Evolutionary conservation across 1,284 basidiomycete species (phyloP).

Genomic region (Microstroma glucosiphilum): DNA sequence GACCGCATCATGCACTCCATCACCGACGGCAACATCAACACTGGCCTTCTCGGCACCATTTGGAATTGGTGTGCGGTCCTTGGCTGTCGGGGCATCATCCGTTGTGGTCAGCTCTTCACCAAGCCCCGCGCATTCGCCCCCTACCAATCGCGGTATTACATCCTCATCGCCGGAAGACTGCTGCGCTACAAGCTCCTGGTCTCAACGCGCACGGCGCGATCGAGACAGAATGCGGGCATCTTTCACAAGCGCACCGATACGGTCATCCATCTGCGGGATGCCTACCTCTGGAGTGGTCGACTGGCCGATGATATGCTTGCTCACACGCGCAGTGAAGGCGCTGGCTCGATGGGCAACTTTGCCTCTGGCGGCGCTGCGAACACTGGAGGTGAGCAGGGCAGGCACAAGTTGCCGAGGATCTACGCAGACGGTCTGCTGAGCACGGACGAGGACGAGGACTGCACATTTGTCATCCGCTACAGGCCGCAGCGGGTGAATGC

Average conservation of each 20-base stretch:
- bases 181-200: slow-evolving; percentile 40
- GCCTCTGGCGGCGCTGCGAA: not conserved
- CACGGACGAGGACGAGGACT: slow-evolving; percentile 47
- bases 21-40: slow-evolving; percentile 42
- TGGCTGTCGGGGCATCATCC: slow-evolving; percentile 66
- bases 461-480: slow-evolving; percentile 47
- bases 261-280: slow-evolving; percentile 44
- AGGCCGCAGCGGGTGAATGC: slow-evolving; percentile 27
- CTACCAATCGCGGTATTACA: slow-evolving; percentile 35
- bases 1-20: not conserved
- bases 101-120: slow-evolving; percentile 65
- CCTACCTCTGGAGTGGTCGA: slow-evolving; percentile 46
- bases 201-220: slow-evolving; percentile 35
- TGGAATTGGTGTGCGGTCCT: slow-evolving; percentile 76
- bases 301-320: slow-evolving; percentile 29
- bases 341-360: slow-evolving; percentile 6
- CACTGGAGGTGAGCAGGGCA: slow-evolving; percentile 8
- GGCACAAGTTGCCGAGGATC: slow-evolving; percentile 33
- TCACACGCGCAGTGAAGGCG: slow-evolving; percentile 28
- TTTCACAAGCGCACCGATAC: slow-evolving; percentile 29
- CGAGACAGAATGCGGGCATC: slow-evolving; percentile 49
- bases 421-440: slow-evolving; percentile 43
- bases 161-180: slow-evolving; percentile 42
- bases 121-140: slow-evolving; percentile 51
- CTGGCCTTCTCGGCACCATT: slow-evolving; percentile 60